Percentiles rank a stretch among this genome's conserved stretches.
Evolutionary conservation across 2,329 filamentous ascomycete species (phyloP).

Genomic region (Monosporascus sp.): DNA sequence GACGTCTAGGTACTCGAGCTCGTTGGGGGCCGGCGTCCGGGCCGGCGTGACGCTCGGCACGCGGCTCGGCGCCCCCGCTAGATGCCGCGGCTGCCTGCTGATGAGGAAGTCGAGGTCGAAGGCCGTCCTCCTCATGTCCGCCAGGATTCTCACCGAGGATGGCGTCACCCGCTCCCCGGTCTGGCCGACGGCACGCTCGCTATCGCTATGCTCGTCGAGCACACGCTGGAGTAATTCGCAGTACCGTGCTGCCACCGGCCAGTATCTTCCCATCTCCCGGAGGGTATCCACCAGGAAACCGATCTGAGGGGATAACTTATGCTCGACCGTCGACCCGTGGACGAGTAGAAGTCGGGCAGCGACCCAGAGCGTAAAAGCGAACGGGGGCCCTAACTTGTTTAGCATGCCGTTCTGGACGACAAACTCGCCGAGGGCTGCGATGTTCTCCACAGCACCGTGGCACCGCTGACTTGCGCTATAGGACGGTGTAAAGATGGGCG

Average conservation of each 20-base stretch:
- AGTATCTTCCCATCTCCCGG: constrained; percentile 73
- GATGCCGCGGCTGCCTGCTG: constrained; percentile 65
- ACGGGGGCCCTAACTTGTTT: constrained; percentile 78
- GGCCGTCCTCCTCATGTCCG: constrained; percentile 86
- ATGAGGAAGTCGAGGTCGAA: constrained; percentile 90
- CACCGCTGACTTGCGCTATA: constrained; percentile 82
- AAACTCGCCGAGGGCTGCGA: constrained; percentile 72
- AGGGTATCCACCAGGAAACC: constrained; percentile 78
- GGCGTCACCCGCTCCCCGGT: constrained; percentile 72
- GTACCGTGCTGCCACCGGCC: constrained; percentile 82
- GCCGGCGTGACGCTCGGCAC: constrained; percentile 53
- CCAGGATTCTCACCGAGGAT: constrained; percentile 77
- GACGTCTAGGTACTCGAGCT: constrained; percentile 85
- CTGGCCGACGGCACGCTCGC: constrained; percentile 46
- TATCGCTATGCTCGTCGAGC: constrained; percentile 79
- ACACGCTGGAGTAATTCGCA: constrained; percentile 74
- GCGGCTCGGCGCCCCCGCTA: constrained; percentile 35
- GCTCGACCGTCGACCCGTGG: constrained; percentile 84
- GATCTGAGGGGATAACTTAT: constrained; percentile 74
- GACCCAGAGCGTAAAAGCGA: constrained; percentile 91
- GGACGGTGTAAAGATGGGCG: constrained; percentile 82
- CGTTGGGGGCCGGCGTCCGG: constrained; percentile 69
- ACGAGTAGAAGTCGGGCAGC: constrained; percentile 82
- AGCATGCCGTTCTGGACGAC: constrained; percentile 71
- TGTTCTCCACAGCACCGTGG: constrained; percentile 75